Base-by-base conservation (phyloP, 2,329 filamentous ascomycete species). In the Fusarium aywerte region DNA sequence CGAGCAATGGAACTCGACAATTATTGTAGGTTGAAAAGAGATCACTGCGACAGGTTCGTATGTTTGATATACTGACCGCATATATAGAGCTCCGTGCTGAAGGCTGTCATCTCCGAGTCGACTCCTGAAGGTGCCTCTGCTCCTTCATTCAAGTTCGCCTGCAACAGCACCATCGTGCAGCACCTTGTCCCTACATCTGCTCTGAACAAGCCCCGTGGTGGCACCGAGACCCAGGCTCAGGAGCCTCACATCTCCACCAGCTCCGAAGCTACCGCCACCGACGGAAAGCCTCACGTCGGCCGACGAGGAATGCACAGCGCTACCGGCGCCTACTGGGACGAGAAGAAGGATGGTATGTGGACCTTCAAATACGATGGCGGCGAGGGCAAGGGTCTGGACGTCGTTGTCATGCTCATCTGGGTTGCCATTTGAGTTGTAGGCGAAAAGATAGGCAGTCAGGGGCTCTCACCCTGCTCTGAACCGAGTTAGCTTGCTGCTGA, bases 121-220 rank as follows among this genome's bases (percentile, higher is more conserved):
- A 88, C 86, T 18, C 84, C 87, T 18, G 77, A 84, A 45, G 80
- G 84, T 64, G 82, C 83, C 62, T 80, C 83, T 27, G 82, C 87
- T 25, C 90, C 92, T 7, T 80, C 83, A 16, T 97, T 90, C 87
- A 98, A 98, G 81, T 98, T 95, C 82, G 92, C 93, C 72, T 93
- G 97, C 82, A 98, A 97, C 85, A 96, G 92, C 84, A 98, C 95
- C 70, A 97, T 98, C 76, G 96, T 98, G 72, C 95, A 99, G 83
- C 95, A 98, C 82, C 84, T 95, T 32, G 87, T 90, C 20, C 87
- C 90, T 54, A 90, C 87, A 13, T 86, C 87, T 29, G 82, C 87
- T 56, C 81, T 89, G 49, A 90, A 87, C 80, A 88, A 87, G 80
- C 77, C 87, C 64, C 83, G 83, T 69, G 77, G 78, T 58, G 82